These are phyloP conservation scores for Stemphylium lycopersici DNA, from an alignment of 2,329 filamentous ascomycete genomes.

Conservation along the genomic window DNA sequence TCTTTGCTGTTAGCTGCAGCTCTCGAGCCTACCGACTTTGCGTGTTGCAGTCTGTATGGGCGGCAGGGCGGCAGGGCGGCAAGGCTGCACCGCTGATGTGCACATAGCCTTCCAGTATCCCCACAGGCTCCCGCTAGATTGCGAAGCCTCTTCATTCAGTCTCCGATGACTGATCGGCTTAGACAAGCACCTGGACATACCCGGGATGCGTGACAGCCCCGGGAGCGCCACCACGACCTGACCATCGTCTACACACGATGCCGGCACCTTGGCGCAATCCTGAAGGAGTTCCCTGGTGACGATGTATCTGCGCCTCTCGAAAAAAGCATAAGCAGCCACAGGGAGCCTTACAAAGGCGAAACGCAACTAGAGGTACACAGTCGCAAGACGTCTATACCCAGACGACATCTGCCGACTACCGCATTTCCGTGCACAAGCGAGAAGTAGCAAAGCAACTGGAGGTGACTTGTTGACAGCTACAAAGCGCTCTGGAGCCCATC, in stretches of 20 bases:
- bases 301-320: not conserved
- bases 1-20: not conserved
- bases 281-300: not conserved
- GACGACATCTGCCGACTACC: not conserved
- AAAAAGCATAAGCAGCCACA: not conserved
- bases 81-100: constrained; percentile 4
- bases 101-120: not conserved
- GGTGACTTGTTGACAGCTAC: not conserved
- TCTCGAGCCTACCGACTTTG: not conserved
- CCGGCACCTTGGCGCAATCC: not conserved
- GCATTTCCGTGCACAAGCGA: not conserved
- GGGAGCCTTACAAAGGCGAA: too few relatives aligned
- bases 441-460: not conserved
- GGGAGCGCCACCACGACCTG: too few relatives aligned
- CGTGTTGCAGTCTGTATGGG: not conserved
- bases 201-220: too few relatives aligned
- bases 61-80: not conserved
- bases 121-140: too few relatives aligned
- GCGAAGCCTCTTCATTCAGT: not conserved
- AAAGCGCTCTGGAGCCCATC: not conserved
- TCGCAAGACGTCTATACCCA: not conserved
- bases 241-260: not conserved
- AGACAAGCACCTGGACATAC: too few relatives aligned
- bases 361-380: too few relatives aligned
- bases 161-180: not conserved